Conservation (phyloP, 176 grass and related monocot genomes). For the Melocanna baccifera region DNA sequence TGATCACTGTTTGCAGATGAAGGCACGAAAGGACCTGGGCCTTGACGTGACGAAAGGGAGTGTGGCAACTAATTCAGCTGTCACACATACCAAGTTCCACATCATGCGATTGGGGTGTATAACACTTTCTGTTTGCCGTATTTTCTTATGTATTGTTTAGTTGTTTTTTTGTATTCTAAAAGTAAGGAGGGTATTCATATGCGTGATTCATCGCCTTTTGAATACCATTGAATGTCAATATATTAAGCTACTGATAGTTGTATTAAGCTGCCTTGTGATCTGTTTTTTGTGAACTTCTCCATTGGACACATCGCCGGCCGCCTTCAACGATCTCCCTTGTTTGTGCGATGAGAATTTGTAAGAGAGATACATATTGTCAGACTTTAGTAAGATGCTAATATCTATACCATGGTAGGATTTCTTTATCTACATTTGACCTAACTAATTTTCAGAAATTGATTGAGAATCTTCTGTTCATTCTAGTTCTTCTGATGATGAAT, state of each 20-base stretch:
- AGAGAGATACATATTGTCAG: no score
- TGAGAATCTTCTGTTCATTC: no score
- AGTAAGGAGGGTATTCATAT: not conserved
- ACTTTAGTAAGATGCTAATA: no score
- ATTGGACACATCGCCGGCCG: not conserved
- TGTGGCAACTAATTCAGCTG: slow-evolving; percentile 72
- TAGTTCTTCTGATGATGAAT: no score
- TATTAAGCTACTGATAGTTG: not conserved
- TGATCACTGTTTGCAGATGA: slow-evolving; percentile 79
- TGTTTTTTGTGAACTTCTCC: not conserved
- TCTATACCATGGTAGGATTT: no score
- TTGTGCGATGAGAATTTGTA: no score
- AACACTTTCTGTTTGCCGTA: slow-evolving; percentile 33
- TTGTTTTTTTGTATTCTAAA: slow-evolving; percentile 11
- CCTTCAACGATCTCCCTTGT: no score
- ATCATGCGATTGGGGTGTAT: slow-evolving; percentile 71
- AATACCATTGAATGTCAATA: not conserved
- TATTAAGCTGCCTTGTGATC: not conserved
- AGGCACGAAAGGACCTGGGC: slow-evolving; percentile 82
- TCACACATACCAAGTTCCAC: slow-evolving; percentile 75
- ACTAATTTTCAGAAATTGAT: no score
- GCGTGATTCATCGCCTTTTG: not conserved
- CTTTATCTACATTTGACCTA: no score
- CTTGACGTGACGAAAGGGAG: slow-evolving; percentile 92
- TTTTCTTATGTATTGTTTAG: slow-evolving; percentile 7